A percentile compares a stretch with the other conserved stretches of the same genome.
These are phyloP conservation scores for Mycotypha africana DNA, from an alignment of 371 early-diverging fungal genomes.

Conservation along the genomic window DNA sequence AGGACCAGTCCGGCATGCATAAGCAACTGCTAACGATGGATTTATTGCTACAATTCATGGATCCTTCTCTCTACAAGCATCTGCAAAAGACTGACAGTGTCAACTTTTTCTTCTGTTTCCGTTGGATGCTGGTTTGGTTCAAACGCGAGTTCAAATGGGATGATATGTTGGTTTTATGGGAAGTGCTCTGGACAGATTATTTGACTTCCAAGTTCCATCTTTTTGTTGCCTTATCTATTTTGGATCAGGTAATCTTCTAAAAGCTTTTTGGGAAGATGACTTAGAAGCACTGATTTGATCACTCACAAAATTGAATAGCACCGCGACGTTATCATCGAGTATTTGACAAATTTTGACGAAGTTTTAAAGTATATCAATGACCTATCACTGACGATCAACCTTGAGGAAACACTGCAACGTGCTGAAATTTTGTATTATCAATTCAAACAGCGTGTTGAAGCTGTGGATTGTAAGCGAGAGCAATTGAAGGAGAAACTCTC, in stretches of 20 bases:
- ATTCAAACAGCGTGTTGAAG: constrained; percentile 51
- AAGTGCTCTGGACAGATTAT: constrained; percentile 84
- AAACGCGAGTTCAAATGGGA: constrained; percentile 91
- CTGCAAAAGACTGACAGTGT: constrained; percentile 71
- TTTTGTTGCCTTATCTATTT: constrained; percentile 85
- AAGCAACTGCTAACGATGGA: constrained; percentile 73
- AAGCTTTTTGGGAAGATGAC: too few species aligned
- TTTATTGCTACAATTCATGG: constrained; percentile 74
- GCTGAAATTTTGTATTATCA: constrained; percentile 79
- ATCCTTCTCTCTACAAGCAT: constrained; percentile 75
- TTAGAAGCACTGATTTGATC: too few species aligned
- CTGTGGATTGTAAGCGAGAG: constrained; percentile 25
- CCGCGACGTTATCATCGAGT: constrained; percentile 72
- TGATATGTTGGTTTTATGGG: constrained; percentile 80
- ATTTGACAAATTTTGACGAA: constrained; percentile 83
- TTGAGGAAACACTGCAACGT: constrained; percentile 72
- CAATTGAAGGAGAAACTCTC: background rate
- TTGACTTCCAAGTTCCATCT: constrained; percentile 74
- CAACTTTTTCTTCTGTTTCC: constrained; percentile 91
- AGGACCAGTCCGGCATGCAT: constrained; percentile 89
- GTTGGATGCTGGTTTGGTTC: constrained; percentile 92
- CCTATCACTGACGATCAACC: constrained; percentile 68
- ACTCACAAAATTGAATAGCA: constrained; percentile 32
- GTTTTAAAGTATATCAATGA: constrained; percentile 93
- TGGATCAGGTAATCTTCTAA: constrained; percentile 59